A percentile compares a stretch with the other conserved stretches of the same genome.
phyloP scores from a whole-genome alignment of 495 filamentous ascomycete species.

The Amphirosellinia nigrospora region DNA sequence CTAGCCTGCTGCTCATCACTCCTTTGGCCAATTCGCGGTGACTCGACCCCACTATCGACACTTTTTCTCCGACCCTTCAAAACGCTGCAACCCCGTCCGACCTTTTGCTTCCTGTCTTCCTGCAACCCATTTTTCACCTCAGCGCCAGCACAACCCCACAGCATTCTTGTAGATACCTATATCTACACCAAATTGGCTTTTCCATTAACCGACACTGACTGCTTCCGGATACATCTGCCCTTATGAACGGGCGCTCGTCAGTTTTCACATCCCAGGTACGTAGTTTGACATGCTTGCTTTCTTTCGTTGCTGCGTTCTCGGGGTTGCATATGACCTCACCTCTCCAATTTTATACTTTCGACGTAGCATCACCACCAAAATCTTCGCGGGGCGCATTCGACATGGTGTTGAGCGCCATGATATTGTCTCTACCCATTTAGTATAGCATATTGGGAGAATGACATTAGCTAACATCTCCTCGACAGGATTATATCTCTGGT shows the following conservation, averaged over 20 bases:
- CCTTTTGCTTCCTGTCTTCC: constrained; percentile 23
- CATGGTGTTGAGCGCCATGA: background rate
- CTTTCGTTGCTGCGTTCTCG: constrained; percentile 15
- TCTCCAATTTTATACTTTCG: constrained; percentile 19
- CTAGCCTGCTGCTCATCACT: background rate
- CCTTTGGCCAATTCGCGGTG: constrained; percentile 23
- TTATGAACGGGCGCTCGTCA: constrained; percentile 94
- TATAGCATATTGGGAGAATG: constrained; percentile 11
- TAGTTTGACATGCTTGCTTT: constrained; percentile 17
- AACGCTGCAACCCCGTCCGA: constrained; percentile 7
- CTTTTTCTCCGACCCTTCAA: constrained; percentile 20
- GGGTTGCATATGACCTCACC: constrained; percentile 29
- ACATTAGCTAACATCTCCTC: constrained; percentile 43
- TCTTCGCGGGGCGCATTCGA: background rate
- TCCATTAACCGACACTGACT: constrained; percentile 32
- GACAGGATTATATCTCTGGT: constrained; percentile 95
- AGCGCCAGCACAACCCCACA: constrained; percentile 1
- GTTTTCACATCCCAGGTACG: constrained; percentile 97
- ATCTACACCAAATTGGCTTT: constrained; percentile 17
- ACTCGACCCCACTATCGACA: constrained; percentile 25
- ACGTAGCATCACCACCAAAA: background rate
- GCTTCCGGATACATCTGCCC: constrained; percentile 57
- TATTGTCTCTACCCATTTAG: constrained; percentile 14
- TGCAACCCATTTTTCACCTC: constrained; percentile 24
- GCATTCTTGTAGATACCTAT: background rate